phyloP scores from a whole-genome alignment of 108 stramenopile genomes.

The Pseudonitzschia delicatissima region DNA sequence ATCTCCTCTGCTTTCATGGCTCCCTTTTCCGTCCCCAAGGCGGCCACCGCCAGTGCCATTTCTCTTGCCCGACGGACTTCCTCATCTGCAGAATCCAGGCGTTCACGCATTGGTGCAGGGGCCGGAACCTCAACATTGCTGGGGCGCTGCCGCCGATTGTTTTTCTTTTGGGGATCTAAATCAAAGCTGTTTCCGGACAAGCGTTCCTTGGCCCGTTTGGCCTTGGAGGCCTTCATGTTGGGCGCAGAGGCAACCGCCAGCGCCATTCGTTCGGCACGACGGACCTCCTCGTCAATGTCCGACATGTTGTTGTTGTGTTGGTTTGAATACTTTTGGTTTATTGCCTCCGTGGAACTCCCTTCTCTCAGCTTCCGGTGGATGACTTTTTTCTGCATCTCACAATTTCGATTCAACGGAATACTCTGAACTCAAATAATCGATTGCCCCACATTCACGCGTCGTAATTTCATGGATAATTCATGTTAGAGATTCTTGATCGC shows the following conservation, averaged over 20 bases:
- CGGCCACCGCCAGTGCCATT: slow-evolving; percentile 23
- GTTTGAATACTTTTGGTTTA: neutral
- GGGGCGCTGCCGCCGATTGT: neutral
- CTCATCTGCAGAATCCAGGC: neutral
- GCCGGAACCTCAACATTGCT: neutral
- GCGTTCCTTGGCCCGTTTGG: neutral
- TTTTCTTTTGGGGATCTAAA: too few relatives aligned
- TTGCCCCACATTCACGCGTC: too few relatives aligned
- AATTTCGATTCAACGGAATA: too few relatives aligned
- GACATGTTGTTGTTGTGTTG: neutral
- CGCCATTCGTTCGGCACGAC: slow-evolving; percentile 17
- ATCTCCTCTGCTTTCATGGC: slow-evolving; percentile 14
- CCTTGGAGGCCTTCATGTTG: neutral
- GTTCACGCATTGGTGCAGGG: neutral
- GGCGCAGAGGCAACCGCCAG: slow-evolving; percentile 16
- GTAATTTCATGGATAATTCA: too few relatives aligned
- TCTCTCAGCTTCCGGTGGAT: too few relatives aligned
- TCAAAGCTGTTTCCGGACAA: neutral
- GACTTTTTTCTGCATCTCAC: too few relatives aligned
- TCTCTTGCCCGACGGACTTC: slow-evolving; percentile 16
- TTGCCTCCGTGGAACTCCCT: too few relatives aligned
- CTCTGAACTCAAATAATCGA: too few relatives aligned
- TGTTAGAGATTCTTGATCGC: too few relatives aligned
- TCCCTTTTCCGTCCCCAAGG: slow-evolving; percentile 3
- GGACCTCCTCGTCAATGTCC: slow-evolving; percentile 18